Conservation (phyloP, 2,329 filamentous ascomycete genomes). For the Paecilomyces variotii region DNA sequence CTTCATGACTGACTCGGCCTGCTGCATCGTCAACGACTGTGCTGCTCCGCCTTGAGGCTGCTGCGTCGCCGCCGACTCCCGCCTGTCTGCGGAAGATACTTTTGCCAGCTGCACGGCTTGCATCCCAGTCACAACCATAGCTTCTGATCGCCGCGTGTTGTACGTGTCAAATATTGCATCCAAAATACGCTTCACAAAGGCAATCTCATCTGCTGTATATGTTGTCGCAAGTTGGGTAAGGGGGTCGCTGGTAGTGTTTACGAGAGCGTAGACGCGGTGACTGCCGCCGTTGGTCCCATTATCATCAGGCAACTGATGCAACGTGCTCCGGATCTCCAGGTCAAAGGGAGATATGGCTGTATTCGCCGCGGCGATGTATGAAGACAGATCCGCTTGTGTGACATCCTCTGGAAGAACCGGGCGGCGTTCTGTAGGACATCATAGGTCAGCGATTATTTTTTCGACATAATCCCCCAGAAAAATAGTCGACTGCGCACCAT, state of each 20-base stretch:
- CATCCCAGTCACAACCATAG: slow-evolving; percentile 72
- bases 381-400: slow-evolving; percentile 57
- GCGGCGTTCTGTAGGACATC: slow-evolving; percentile 31
- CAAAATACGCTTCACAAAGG: slow-evolving; percentile 78
- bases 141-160: slow-evolving; percentile 72
- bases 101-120: slow-evolving; percentile 65
- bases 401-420: slow-evolving; percentile 54
- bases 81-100: slow-evolving; percentile 32
- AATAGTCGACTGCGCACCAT: slow-evolving; percentile 28
- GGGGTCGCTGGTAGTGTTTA: slow-evolving; percentile 80
- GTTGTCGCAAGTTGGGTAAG: slow-evolving; percentile 81
- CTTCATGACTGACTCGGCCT: slow-evolving; percentile 66
- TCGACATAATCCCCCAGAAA: background rate
- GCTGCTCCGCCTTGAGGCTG: slow-evolving; percentile 25
- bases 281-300: slow-evolving; percentile 2
- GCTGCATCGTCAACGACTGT: slow-evolving; percentile 60
- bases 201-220: slow-evolving; percentile 73
- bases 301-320: slow-evolving; percentile 53
- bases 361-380: slow-evolving; percentile 64
- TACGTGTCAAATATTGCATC: slow-evolving; percentile 87
- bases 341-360: slow-evolving; percentile 70
- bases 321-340: slow-evolving; percentile 70
- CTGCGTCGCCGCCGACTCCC: slow-evolving; percentile 39
- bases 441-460: background rate
- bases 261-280: slow-evolving; percentile 67